Evolutionary conservation across 208 protist species (phyloP).

Genomic region (Novymonas esmeraldas): DNA sequence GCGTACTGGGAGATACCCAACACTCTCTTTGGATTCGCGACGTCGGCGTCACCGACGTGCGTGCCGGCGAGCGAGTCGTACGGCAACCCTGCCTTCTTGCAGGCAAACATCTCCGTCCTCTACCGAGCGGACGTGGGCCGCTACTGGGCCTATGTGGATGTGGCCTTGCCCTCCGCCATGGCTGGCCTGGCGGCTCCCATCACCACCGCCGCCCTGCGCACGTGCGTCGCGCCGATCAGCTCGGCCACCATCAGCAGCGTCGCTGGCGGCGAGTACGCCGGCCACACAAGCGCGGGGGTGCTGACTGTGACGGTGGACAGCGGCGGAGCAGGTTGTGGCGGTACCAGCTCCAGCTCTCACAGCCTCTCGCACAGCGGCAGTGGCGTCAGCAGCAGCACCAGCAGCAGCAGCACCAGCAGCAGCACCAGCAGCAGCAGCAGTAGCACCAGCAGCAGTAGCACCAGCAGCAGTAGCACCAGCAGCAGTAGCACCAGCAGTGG

Average conservation of each 20-base stretch:
- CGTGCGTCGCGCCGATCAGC: background rate
- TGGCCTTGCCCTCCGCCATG: background rate
- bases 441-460: no score
- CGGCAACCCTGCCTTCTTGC: background rate
- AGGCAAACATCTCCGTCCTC: background rate
- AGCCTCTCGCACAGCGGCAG: no score
- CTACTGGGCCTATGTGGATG: conserved; percentile 3
- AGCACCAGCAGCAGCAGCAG: no score
- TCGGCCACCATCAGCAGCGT: background rate
- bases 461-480: no score
- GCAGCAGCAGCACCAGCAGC: no score
- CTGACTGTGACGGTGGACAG: conserved; percentile 8
- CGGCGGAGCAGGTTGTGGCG: no score
- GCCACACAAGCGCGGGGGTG: background rate
- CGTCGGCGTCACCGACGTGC: background rate
- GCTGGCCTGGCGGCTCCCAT: background rate
- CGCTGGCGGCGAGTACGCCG: conserved; percentile 5
- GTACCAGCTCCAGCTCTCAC: no score
- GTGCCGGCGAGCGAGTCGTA: background rate
- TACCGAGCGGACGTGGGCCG: background rate
- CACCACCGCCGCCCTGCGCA: background rate
- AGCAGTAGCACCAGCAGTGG: background rate
- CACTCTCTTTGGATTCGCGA: background rate
- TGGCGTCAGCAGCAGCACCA: no score
- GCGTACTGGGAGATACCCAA: conserved; percentile 4